phyloP scores from a whole-genome alignment of 2,329 filamentous ascomycete species.

The Cladosporium cucumerinum region DNA sequence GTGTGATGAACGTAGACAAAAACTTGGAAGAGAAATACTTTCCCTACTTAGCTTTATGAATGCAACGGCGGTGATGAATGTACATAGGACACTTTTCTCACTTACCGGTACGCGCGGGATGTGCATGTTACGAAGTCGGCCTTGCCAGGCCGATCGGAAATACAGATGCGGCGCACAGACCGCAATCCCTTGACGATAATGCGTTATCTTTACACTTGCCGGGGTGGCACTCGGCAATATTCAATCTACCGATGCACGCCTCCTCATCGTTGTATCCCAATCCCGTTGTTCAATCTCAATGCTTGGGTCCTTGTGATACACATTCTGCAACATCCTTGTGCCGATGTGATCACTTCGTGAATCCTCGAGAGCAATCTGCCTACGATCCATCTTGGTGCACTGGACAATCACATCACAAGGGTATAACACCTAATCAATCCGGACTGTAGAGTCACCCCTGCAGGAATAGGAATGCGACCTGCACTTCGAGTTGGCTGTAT shows the following conservation, averaged over 20 bases:
- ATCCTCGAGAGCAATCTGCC: not conserved
- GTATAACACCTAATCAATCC: not conserved
- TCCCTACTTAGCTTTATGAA: not conserved
- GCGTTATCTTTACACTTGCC: not conserved
- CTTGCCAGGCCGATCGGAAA: not conserved
- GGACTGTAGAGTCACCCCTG: not conserved
- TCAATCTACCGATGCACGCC: not conserved
- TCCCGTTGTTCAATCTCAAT: not conserved
- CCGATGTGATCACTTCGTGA: not conserved
- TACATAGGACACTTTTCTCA: not conserved
- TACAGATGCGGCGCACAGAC: not conserved
- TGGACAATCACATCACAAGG: not conserved
- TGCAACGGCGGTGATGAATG: not conserved
- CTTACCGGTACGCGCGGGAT: not conserved
- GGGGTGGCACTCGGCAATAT: not conserved
- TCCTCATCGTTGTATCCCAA: not conserved
- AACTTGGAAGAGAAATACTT: not conserved
- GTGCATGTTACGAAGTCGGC: not conserved
- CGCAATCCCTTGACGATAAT: not conserved
- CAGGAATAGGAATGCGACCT: not conserved
- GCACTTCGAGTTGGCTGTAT: not conserved
- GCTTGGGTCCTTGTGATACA: not conserved
- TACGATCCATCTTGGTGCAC: not conserved
- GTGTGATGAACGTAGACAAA: not conserved
- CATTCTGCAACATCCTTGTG: not conserved